Evolutionary conservation across 148 eudicot genomes (phyloP), one percentile per base, ranked within the genome.

Genomic region (Arctostaphylos glauca): DNA sequence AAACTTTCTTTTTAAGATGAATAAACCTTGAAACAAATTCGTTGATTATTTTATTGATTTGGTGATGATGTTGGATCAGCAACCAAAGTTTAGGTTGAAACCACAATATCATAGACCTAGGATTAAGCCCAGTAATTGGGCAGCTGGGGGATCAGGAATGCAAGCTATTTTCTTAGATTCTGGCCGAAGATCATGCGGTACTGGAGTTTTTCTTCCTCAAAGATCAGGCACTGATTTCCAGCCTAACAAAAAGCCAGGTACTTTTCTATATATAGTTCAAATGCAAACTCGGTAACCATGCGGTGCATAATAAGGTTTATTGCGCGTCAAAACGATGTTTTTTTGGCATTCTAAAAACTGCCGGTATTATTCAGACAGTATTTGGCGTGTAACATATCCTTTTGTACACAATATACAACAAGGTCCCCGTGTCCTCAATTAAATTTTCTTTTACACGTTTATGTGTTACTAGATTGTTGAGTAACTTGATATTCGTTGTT

Each of bases 131-230:
- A 56, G 54, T 16, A 85, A 88, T n/a, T 71, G 86, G 81, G 88
- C 86, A 56, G 70, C 85, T 16, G 87, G 89, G 50, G 94, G 93
- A 56, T 90, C 91, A 18, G 94, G 93, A 79, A 92, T 90, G 94
- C 97, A 88, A 80, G 94, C 91, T 0, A 77, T 93, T 38, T 92
- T 92, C 80, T 89, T 93, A 3, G 94, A 87, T 86, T 84, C 91
- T 1, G 79, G 86, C 73, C 79, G 53, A 5, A 87, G 80, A 81
- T 59, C 92, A n/a, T 71, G 86, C 41, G 94, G 97, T 19, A 93
- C 97, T 6, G 97, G 94, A 9, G 94, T 93, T 56, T 93, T 93
- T 55, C 91, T 93, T 25, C 97, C 96, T 1, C 86, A 84, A 58
- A 55, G 86, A 60, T 81, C 81, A 55, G 93, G 81, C 62, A 21